Evolutionary conservation across 2,329 filamentous ascomycete genomes (phyloP).

Genomic region (Trichoderma sp.): DNA sequence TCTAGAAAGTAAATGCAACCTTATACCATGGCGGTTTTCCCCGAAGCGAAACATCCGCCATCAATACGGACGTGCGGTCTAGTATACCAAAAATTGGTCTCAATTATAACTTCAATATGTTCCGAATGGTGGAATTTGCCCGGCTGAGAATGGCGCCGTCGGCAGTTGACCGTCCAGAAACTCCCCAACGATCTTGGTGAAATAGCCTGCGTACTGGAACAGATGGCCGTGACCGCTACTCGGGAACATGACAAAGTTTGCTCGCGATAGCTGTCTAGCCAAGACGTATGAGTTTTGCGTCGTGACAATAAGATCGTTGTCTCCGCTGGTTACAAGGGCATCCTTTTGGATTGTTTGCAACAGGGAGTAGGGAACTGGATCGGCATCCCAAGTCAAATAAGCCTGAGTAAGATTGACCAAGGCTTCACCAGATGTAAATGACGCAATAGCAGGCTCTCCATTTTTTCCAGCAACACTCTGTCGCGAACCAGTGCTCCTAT

Average conservation of each 20-base stretch:
- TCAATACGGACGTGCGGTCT: background rate
- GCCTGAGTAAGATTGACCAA: constrained; percentile 15
- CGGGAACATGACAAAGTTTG: constrained; percentile 8
- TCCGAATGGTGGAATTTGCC: background rate
- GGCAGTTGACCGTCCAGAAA: constrained; percentile 13
- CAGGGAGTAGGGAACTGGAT: constrained; percentile 9
- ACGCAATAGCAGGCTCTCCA: constrained; percentile 7
- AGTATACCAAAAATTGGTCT: background rate
- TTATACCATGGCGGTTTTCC: background rate
- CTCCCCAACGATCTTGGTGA: constrained; percentile 1
- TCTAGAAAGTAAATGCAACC: background rate
- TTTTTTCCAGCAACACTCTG: background rate
- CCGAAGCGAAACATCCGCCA: background rate
- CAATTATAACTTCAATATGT: background rate
- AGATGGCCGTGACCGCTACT: constrained; percentile 10
- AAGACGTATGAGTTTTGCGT: constrained; percentile 7
- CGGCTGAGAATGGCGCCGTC: background rate
- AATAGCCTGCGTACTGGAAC: constrained; percentile 18
- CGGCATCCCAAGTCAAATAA: constrained; percentile 21
- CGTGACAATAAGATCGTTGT: constrained; percentile 16
- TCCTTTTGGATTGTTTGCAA: constrained; percentile 19
- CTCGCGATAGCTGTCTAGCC: background rate
- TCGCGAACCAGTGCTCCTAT: background rate
- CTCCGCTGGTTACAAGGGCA: constrained; percentile 1
- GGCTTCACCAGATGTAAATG: constrained; percentile 4